A percentile compares a stretch with the other conserved stretches of the same genome.
These are phyloP conservation scores for Melastoma candidum DNA, from an alignment of 441 rosid genomes.

Conservation along the genomic window DNA sequence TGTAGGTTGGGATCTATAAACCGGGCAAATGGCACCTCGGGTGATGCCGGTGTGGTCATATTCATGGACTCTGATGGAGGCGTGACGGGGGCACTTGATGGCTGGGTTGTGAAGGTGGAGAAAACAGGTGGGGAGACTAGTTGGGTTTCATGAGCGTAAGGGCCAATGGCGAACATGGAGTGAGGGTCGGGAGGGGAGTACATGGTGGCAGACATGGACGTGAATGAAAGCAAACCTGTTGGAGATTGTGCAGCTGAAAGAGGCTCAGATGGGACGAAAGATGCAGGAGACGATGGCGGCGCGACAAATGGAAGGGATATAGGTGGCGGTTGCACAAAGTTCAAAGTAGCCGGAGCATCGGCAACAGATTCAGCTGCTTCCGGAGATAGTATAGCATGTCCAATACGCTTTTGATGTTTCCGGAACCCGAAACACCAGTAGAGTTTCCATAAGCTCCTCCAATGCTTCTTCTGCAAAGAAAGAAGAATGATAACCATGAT, in stretches of 20 bases:
- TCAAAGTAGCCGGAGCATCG: slow-evolving; percentile 28
- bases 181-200: slow-evolving; percentile 64
- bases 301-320: slow-evolving; percentile 67
- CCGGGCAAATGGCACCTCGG: slow-evolving; percentile 95
- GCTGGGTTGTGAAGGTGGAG: slow-evolving; percentile 87
- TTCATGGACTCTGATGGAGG: slow-evolving; percentile 22
- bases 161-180: slow-evolving; percentile 89
- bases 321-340: slow-evolving; percentile 29
- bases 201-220: slow-evolving; percentile 52
- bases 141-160: slow-evolving; percentile 88
- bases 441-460: slow-evolving; percentile 56
- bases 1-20: slow-evolving; percentile 45
- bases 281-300: slow-evolving; percentile 96
- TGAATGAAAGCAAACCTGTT: slow-evolving; percentile 46
- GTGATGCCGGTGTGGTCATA: slow-evolving; percentile 84
- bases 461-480: slow-evolving; percentile 48
- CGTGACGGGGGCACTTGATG: slow-evolving; percentile 89
- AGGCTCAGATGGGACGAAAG: slow-evolving; percentile 88
- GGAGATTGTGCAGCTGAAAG: slow-evolving; percentile 85
- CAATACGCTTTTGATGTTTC: slow-evolving; percentile 51
- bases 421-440: slow-evolving; percentile 71
- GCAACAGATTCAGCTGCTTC: slow-evolving; percentile 31
- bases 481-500: slow-evolving; percentile 5
- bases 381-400: slow-evolving; percentile 51
- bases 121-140: slow-evolving; percentile 89